Conservation (phyloP, 805 yeast species). For the Kluyveromyces lactis region DNA sequence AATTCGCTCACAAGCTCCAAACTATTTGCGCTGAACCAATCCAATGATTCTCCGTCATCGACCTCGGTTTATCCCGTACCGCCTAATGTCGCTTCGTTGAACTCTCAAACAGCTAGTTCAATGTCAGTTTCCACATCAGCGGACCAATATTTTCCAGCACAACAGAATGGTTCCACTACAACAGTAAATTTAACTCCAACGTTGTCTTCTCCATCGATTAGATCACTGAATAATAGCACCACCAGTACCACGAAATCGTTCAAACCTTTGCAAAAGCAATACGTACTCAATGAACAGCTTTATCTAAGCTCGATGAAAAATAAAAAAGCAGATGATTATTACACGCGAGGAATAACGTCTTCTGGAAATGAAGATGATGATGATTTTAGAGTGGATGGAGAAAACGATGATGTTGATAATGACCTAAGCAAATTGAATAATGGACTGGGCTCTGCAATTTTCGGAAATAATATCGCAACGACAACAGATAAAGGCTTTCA, state of each 20-base stretch:
- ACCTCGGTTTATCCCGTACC: not conserved
- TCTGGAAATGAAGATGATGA: conserved; percentile 26
- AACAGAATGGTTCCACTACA: conserved; percentile 6
- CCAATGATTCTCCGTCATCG: conserved; percentile 1
- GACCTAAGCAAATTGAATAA: conserved; percentile 18
- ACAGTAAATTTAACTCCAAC: conserved; percentile 9
- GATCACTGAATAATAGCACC: conserved; percentile 9
- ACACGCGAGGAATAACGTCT: conserved; percentile 54
- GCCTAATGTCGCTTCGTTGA: not conserved
- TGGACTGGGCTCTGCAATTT: conserved; percentile 4
- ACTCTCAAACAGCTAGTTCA: not conserved
- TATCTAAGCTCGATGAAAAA: conserved; percentile 56
- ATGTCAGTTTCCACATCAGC: not conserved
- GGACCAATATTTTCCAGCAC: conserved; percentile 3
- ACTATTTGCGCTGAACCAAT: conserved; percentile 3
- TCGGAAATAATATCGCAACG: conserved; percentile 18
- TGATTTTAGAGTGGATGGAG: conserved; percentile 27
- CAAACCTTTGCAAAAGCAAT: conserved; percentile 22
- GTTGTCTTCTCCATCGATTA: conserved; percentile 15
- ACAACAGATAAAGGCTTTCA: conserved; percentile 8
- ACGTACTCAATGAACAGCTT: conserved; percentile 51
- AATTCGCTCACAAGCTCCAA: conserved; percentile 8
- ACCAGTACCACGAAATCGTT: conserved; percentile 8
- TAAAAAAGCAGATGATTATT: conserved; percentile 59
- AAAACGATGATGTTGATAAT: conserved; percentile 27